Percentiles rank a stretch among this genome's conserved stretches.
Evolutionary conservation across 1,284 basidiomycete genomes (phyloP).

Genomic region (Marasmius tenuissimus): DNA sequence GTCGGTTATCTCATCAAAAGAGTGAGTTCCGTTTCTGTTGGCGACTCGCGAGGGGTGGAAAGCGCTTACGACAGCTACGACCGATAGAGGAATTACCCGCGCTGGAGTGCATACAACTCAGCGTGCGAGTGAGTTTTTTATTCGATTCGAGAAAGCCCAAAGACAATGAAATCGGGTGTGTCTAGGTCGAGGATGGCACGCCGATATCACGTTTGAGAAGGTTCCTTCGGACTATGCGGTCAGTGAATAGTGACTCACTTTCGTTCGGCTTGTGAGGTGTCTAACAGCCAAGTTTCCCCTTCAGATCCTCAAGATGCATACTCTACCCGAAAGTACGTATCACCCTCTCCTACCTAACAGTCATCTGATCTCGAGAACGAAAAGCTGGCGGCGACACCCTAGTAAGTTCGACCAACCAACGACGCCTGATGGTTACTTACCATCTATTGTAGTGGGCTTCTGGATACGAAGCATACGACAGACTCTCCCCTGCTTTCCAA

Average conservation of each 20-base stretch:
- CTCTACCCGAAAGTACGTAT: conserved; percentile 43
- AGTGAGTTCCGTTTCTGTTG: conserved; percentile 20
- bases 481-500: conserved; percentile 55
- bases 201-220: conserved; percentile 73
- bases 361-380: too few relatives aligned
- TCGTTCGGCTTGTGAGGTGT: not conserved
- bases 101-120: conserved; percentile 28
- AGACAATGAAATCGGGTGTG: not conserved
- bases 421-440: too few relatives aligned
- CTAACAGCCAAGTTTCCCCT: not conserved
- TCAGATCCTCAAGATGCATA: conserved; percentile 58
- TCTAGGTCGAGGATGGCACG: conserved; percentile 43
- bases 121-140: conserved; percentile 28
- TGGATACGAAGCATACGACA: conserved; percentile 65
- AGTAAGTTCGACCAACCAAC: too few relatives aligned
- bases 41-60: not conserved
- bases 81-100: conserved; percentile 37
- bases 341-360: too few relatives aligned
- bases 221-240: conserved; percentile 66
- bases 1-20: conserved; percentile 44
- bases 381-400: conserved; percentile 51
- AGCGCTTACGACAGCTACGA: too few relatives aligned
- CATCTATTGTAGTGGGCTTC: conserved; percentile 21
- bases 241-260: too few relatives aligned
- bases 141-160: too few relatives aligned